Percentiles rank a stretch among this genome's conserved stretches.
These are phyloP conservation scores for Amanita fuliginea DNA, from an alignment of 768 basidiomycete species.

Conservation along the genomic window DNA sequence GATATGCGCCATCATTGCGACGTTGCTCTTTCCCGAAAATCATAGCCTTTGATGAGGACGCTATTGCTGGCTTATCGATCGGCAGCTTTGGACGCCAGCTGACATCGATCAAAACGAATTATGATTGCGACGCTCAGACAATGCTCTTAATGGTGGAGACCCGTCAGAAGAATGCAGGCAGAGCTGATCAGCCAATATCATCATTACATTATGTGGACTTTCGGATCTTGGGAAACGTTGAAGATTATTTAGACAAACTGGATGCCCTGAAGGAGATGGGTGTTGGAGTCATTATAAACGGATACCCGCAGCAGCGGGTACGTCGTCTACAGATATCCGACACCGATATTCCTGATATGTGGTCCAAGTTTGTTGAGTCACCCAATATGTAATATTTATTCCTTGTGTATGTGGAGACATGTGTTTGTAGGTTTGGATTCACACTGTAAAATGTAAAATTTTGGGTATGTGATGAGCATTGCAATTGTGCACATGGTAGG, in stretches of 20 bases:
- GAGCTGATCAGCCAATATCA: neutral
- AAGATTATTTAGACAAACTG: neutral
- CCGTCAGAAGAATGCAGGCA: neutral
- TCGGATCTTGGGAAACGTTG: neutral
- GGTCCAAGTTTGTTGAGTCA: neutral
- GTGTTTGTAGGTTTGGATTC: too few relatives aligned
- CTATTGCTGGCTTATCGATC: neutral
- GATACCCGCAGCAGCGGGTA: neutral
- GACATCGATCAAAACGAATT: neutral
- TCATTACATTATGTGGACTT: conserved; percentile 1
- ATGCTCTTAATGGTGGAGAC: neutral
- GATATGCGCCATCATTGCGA: neutral
- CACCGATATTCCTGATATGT: neutral
- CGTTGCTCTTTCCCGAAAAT: neutral
- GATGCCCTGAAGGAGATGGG: neutral
- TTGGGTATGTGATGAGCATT: too few relatives aligned
- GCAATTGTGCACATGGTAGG: too few relatives aligned
- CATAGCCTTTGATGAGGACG: neutral
- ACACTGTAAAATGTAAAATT: too few relatives aligned
- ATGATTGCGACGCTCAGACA: neutral
- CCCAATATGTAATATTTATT: neutral
- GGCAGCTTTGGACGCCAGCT: neutral
- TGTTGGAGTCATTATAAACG: neutral
- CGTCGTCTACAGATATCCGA: neutral
- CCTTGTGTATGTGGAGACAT: too few relatives aligned